Conservation (phyloP, 73 alveolate genomes). For the Tetrahymena malaccensis region DNA sequence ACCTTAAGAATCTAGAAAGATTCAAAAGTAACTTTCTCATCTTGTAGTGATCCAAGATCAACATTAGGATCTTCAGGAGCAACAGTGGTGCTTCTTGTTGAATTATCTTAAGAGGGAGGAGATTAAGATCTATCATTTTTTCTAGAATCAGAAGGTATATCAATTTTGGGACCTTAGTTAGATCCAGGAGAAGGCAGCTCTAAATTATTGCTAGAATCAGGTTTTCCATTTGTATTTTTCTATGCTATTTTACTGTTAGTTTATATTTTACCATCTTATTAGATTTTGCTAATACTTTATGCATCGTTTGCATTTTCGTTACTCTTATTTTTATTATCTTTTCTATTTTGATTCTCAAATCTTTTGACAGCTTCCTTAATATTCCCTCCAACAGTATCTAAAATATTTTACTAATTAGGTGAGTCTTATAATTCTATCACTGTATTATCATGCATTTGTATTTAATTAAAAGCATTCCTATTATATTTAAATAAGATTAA, state of each 20-base stretch:
- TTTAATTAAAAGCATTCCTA: background rate
- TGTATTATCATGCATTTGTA: background rate
- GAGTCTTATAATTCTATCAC: background rate
- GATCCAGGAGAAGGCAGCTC: background rate
- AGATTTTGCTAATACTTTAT: background rate
- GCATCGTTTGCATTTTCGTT: background rate
- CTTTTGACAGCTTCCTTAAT: background rate
- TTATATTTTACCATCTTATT: background rate
- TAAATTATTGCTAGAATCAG: background rate
- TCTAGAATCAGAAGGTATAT: background rate
- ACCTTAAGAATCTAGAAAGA: constrained; percentile 58
- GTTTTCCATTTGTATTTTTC: background rate
- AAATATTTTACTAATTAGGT: background rate
- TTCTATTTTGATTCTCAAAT: background rate
- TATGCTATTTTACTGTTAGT: background rate
- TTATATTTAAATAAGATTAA: background rate
- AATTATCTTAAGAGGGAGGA: background rate
- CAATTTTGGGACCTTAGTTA: background rate
- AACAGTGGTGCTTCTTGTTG: background rate
- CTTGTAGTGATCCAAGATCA: background rate
- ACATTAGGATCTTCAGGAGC: background rate
- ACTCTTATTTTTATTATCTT: background rate
- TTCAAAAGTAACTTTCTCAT: constrained; percentile 41
- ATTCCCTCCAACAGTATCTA: background rate
- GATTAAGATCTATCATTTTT: background rate